Conservation (phyloP, 1,284 basidiomycete genomes). For the Malassezia brasiliensis region DNA sequence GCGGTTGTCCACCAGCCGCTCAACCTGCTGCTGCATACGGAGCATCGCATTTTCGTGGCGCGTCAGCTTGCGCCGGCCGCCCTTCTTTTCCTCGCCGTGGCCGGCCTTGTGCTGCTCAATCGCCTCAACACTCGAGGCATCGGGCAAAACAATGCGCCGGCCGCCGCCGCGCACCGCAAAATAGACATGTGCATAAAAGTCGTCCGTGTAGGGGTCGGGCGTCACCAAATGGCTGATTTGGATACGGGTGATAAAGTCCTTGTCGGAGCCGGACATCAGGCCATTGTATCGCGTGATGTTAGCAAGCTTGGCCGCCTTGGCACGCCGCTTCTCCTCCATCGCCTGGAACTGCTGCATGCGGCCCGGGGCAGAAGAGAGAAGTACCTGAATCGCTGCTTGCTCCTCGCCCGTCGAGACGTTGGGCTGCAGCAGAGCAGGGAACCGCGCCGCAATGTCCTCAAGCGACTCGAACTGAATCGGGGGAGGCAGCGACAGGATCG, state of each 20-base stretch:
- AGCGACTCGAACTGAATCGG: slow-evolving; percentile 44
- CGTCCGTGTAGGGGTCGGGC: slow-evolving; percentile 83
- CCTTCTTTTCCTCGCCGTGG: slow-evolving; percentile 17
- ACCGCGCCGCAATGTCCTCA: slow-evolving; percentile 32
- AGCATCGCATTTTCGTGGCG: slow-evolving; percentile 81
- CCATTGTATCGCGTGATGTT: slow-evolving; percentile 85
- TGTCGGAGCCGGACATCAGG: slow-evolving; percentile 96
- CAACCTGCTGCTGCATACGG: slow-evolving; percentile 92
- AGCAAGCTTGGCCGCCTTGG: slow-evolving; percentile 43
- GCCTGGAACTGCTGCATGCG: slow-evolving; percentile 32
- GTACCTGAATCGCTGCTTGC: slow-evolving; percentile 31
- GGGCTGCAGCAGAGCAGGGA: slow-evolving; percentile 28
- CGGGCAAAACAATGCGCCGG: slow-evolving; percentile 13
- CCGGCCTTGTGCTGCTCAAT: slow-evolving; percentile 23
- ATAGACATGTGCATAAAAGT: slow-evolving; percentile 97
- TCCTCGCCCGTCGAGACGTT: slow-evolving; percentile 20
- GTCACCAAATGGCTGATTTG: slow-evolving; percentile 90
- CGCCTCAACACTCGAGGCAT: slow-evolving; percentile 6
- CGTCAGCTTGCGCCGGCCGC: slow-evolving; percentile 24
- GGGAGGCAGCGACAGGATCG: slow-evolving; percentile 38
- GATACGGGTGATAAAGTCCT: slow-evolving; percentile 98
- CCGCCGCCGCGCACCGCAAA: slow-evolving; percentile 63
- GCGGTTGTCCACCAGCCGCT: slow-evolving; percentile 86
- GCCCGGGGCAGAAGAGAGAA: slow-evolving; percentile 26
- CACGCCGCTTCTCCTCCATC: slow-evolving; percentile 28